Conservation (phyloP, 169 alveolate genomes). For the Plasmodium adleri region DNA sequence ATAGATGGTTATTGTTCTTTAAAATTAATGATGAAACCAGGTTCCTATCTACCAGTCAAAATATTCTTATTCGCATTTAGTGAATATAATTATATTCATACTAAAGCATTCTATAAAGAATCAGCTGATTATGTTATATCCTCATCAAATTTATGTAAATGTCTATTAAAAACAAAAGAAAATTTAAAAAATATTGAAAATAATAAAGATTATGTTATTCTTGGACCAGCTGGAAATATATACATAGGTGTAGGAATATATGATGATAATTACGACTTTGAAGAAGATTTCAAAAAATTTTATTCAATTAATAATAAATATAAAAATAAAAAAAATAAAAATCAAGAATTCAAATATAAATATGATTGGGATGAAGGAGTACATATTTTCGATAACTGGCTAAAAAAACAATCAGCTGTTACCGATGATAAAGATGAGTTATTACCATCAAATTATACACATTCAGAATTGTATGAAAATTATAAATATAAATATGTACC, state of each 20-base stretch:
- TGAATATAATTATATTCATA: constrained; percentile 82
- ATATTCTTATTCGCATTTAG: constrained; percentile 85
- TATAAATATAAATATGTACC: constrained; percentile 87
- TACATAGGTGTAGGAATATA: constrained; percentile 88
- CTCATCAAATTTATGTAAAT: constrained; percentile 79
- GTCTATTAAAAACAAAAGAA: constrained; percentile 76
- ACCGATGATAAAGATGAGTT: constrained; percentile 84
- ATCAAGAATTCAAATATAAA: constrained; percentile 65
- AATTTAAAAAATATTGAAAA: constrained; percentile 75
- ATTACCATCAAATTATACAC: constrained; percentile 81
- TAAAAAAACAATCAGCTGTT: constrained; percentile 87
- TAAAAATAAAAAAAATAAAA: constrained; percentile 44
- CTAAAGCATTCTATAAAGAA: constrained; percentile 86
- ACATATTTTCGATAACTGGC: constrained; percentile 88
- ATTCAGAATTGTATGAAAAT: constrained; percentile 86
- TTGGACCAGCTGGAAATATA: constrained; percentile 91
- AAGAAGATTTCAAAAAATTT: constrained; percentile 67
- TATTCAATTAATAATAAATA: constrained; percentile 75
- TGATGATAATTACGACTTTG: constrained; percentile 79
- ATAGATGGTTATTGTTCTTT: constrained; percentile 86
- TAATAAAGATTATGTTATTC: constrained; percentile 85
- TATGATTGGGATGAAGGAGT: constrained; percentile 92
- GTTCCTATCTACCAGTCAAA: constrained; percentile 88
- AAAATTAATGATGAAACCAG: constrained; percentile 88
- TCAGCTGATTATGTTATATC: constrained; percentile 84